Evolutionary conservation across 768 basidiomycete genomes (phyloP), one percentile per base, ranked within the genome.

Genomic region (Podaxis pistillaris): DNA sequence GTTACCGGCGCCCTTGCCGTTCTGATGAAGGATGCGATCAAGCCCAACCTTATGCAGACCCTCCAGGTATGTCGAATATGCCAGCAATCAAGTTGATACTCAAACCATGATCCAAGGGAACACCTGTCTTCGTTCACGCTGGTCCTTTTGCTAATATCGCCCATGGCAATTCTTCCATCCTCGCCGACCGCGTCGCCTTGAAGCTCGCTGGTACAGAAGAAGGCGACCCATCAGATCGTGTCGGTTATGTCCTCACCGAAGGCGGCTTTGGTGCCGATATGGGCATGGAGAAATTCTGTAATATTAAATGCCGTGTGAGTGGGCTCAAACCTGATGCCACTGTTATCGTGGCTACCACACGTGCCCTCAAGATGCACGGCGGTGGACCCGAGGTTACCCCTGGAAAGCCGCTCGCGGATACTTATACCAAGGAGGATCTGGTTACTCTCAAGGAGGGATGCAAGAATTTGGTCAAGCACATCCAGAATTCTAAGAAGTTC

Each of bases 131-230:
- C 71, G 97, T 99, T 4, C 96, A 98, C 73, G 96, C 96, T 3
- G 96, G 96, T 58, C 97, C 96, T 28, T 99, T 99, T 73, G 96
- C 96, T 67, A 98, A 99, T 81, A 99, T 99, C 65, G 96, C 96
- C 1, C 96, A 98, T 70, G 94, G 95, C 51, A 99, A 98, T 78
- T 98, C 96, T 1, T 98, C 96, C 44, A 96, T 99, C 74, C 85
- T 99, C 63, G 96, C 96, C n/a, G 96, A 99, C 74, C 87, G 89
- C 58, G 88, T 99, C 58, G 96, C 96, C 36, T 84, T 99, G 68
- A 99, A 99, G 78, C 88, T 99, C 26, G 96, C 94, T 17, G 96
- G 96, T 63, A 91, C 90, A 15, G 97, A 98, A 73, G 85, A 91
- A 66, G 96, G 96, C 60, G 96, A 98, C 69, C 78, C 86, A 1